Evolutionary conservation across 1,284 basidiomycete species (phyloP).

Genomic region (Sphagnurus paluster): DNA sequence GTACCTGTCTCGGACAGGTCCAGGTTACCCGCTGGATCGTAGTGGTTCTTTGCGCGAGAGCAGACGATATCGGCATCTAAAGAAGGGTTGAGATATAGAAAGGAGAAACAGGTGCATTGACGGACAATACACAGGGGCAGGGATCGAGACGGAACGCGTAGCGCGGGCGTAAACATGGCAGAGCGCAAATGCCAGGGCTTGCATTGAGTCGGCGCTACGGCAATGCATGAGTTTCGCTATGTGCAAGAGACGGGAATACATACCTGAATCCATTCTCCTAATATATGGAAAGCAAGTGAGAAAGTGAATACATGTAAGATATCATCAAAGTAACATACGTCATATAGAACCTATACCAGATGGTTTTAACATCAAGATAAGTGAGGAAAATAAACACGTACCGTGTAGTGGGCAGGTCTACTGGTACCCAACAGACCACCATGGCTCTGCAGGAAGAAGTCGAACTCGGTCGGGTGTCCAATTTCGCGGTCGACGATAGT

Average conservation of each 20-base stretch:
- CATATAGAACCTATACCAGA: slow-evolving; percentile 32
- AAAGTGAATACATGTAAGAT: not conserved
- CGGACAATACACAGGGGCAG: slow-evolving; percentile 81
- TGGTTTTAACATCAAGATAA: not conserved
- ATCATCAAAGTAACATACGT: slow-evolving; percentile 27
- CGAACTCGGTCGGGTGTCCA: slow-evolving; percentile 65
- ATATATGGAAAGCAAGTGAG: slow-evolving; percentile 1
- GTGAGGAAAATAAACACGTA: slow-evolving; percentile 18
- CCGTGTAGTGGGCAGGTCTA: slow-evolving; percentile 41
- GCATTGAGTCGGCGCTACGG: slow-evolving; percentile 59
- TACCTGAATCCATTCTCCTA: slow-evolving; percentile 33
- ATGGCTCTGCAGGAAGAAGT: slow-evolving; percentile 65
- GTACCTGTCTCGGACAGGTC: slow-evolving; percentile 31
- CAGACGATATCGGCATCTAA: slow-evolving; percentile 64
- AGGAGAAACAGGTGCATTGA: not conserved
- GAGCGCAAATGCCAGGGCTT: slow-evolving; percentile 69
- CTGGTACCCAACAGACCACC: slow-evolving; percentile 57
- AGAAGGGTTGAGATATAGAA: slow-evolving; percentile 1
- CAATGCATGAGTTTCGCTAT: not conserved
- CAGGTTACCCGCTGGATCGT: slow-evolving; percentile 27
- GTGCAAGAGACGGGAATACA: slow-evolving; percentile 7
- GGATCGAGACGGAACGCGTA: slow-evolving; percentile 81
- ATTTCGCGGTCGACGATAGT: slow-evolving; percentile 69
- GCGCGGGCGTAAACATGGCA: slow-evolving; percentile 81
- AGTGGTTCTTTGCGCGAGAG: slow-evolving; percentile 41